Base-by-base conservation (phyloP, 176 grass and related monocot species). In the Cenchrus fungigraminus region DNA sequence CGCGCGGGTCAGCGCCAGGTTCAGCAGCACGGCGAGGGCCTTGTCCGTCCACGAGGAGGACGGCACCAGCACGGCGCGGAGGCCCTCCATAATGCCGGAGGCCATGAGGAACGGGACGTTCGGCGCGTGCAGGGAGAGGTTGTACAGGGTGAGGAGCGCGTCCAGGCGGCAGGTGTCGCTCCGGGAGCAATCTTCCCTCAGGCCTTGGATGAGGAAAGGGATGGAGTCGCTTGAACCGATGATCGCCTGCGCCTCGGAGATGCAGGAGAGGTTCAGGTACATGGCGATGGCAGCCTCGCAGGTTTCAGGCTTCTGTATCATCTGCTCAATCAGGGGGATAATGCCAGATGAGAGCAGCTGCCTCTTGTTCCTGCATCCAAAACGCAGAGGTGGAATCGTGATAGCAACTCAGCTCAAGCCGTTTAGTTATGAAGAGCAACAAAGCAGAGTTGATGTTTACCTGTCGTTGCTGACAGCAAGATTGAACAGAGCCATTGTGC, bases 401-500 rank as follows among this genome's bases (percentile, higher is more conserved):
- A 54, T 8, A 49, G 19, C 34, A 70, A 45, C 40, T 60, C 10
- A 59, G 74, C 65, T 46, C 5, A 46, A 46, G 45, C 8, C 45
- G 45, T 46, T 46, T 46, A 46, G 45, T 6, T 46, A 46, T 46
- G 3, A 40, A 40, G 37, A 40, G 37, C 37, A 15, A 54, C 52
- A 54, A 54, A 54, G 52, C 51, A 54, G 5, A 54, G 55, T 4
- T 8, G 3, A 6, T 32, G 71, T 67, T 80, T 80, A 97, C 94
- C 91, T 90, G 73, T 93, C 87, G 84, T 98, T 98, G 86, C 90
- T 91, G 76, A 98, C 91, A 64, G 91, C 95, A 77, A 98, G 91
- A 66, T 98, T 98, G 87, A 90, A 98, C 20, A 98, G 87, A 58
- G 95, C 95, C 85, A 98, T 89, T 49, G 92, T 79, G 57, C 87